Conservation (phyloP, 352 stramenopile genomes). For the Pythium rishiriense region DNA sequence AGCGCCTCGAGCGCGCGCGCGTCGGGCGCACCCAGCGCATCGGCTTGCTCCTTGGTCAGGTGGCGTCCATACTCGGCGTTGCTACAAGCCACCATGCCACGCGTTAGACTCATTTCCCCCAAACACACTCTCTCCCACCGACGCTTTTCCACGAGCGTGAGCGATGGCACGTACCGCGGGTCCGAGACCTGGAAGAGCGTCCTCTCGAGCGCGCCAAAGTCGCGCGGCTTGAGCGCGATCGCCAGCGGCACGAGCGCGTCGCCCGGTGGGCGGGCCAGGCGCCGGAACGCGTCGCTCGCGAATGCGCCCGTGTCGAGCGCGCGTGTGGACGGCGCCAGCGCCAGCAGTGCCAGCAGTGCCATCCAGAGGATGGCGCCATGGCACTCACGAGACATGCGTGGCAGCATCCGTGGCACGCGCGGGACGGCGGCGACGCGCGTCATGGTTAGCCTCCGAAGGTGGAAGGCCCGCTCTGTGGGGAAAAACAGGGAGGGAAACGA, state of each 20-base stretch:
- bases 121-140: no score
- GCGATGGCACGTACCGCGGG: constrained; percentile 39
- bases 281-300: constrained; percentile 12
- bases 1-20: constrained; percentile 48
- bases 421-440: no score
- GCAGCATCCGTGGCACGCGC: not conserved
- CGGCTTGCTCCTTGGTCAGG: constrained; percentile 40
- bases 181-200: constrained; percentile 56
- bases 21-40: constrained; percentile 45
- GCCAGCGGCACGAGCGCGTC: constrained; percentile 51
- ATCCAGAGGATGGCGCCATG: not conserved
- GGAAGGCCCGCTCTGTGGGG: not conserved
- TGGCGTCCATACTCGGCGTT: constrained; percentile 53
- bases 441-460: no score
- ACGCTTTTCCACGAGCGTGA: not conserved
- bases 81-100: constrained; percentile 26
- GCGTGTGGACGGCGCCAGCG: not conserved
- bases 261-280: constrained; percentile 7
- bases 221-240: constrained; percentile 45
- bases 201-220: constrained; percentile 56
- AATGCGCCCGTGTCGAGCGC: constrained; percentile 23
- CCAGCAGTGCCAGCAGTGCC: not conserved
- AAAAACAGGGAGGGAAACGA: not conserved
- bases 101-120: not conserved
- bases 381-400: not conserved